Evolutionary conservation across 75 land plant genomes (phyloP).

Genomic region (Gnetum montanum): DNA sequence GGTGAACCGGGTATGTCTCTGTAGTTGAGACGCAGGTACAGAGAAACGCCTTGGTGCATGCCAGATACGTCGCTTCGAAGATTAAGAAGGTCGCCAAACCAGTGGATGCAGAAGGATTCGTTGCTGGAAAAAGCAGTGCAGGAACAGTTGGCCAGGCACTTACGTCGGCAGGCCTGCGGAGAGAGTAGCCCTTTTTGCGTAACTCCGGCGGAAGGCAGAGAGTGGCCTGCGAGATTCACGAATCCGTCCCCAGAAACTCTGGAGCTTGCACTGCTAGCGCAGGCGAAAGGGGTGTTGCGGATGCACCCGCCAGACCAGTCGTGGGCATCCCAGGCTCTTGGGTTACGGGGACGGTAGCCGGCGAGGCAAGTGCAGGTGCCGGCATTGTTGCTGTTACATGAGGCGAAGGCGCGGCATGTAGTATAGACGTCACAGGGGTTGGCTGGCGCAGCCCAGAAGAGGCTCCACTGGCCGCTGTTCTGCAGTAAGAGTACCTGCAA

Average conservation of each 20-base stretch:
- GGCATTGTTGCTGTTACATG: conserved; percentile 15
- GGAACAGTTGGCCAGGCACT: background rate
- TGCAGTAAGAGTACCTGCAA: conserved; percentile 16
- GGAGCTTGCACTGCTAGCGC: conserved; percentile 24
- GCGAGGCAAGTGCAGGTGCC: conserved; percentile 15
- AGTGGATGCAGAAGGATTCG: no score
- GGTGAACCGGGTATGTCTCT: background rate
- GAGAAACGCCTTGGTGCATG: no score
- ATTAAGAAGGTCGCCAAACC: conserved; percentile 32
- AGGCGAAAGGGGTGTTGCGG: background rate
- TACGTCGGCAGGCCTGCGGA: background rate
- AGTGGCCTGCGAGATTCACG: background rate
- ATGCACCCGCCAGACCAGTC: conserved; percentile 22
- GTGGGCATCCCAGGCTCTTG: conserved; percentile 13
- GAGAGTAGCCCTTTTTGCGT: no score
- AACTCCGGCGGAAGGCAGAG: background rate
- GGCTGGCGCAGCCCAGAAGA: conserved; percentile 7
- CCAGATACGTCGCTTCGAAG: background rate
- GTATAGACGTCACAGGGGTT: conserved; percentile 35
- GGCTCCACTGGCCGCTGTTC: conserved; percentile 32
- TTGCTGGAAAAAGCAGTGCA: background rate
- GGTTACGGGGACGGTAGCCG: conserved; percentile 9
- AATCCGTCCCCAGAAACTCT: conserved; percentile 5
- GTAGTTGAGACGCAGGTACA: conserved; percentile 8
- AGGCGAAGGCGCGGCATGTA: conserved; percentile 40